A percentile compares a stretch with the other conserved stretches of the same genome.
These are phyloP conservation scores for Apiotrichum gamsii DNA, from an alignment of 1,284 basidiomycete species.

Conservation along the genomic window DNA sequence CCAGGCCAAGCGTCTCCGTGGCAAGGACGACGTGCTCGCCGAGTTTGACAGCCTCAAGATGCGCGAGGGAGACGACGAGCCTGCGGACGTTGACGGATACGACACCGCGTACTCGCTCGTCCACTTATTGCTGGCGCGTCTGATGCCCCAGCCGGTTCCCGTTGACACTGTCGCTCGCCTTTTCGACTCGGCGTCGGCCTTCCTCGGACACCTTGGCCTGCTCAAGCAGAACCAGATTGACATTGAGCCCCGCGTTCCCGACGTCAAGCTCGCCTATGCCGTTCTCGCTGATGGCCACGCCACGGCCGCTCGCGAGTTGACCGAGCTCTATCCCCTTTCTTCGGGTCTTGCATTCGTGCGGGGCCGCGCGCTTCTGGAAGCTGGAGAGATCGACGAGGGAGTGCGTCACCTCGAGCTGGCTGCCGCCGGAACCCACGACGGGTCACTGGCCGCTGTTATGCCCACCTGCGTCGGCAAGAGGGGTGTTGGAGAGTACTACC, in stretches of 20 bases:
- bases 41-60: conserved; percentile 50
- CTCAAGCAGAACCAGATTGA: conserved; percentile 19
- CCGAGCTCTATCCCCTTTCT: conserved; percentile 68
- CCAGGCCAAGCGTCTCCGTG: conserved; percentile 18
- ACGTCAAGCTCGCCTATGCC: conserved; percentile 64
- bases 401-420: conserved; percentile 64
- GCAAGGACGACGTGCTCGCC: conserved; percentile 28
- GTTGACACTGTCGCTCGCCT: conserved; percentile 52
- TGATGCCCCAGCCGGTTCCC: conserved; percentile 35
- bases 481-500: conserved; percentile 66
- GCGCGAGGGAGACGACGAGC: conserved; percentile 18
- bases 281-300: conserved; percentile 63
- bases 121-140: conserved; percentile 58
- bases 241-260: conserved; percentile 40
- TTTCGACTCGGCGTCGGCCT: conserved; percentile 10
- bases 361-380: conserved; percentile 61
- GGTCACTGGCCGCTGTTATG: conserved; percentile 55
- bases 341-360: conserved; percentile 68
- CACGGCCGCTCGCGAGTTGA: conserved; percentile 58
- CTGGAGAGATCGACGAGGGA: conserved; percentile 70
- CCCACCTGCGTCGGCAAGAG: conserved; percentile 56
- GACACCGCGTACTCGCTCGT: conserved; percentile 60
- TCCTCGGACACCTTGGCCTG: conserved; percentile 16
- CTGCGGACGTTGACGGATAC: conserved; percentile 26
- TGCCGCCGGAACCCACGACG: conserved; percentile 58